Conservation (phyloP, 1,284 basidiomycete genomes). For the Ceratobasidium papillatum region DNA sequence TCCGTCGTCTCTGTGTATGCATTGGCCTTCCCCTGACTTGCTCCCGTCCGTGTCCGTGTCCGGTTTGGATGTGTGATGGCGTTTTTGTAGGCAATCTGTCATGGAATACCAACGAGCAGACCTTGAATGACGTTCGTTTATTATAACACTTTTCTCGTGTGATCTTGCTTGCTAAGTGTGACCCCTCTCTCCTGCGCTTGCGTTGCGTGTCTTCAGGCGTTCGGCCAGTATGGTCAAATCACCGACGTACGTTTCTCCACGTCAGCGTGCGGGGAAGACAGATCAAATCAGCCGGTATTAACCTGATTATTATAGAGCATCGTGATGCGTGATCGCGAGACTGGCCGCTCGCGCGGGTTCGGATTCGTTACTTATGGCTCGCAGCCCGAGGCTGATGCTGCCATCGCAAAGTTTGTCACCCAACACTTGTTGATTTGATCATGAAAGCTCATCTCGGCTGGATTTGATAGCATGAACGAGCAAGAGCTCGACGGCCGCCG, state of each 20-base stretch:
- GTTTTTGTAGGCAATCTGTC: slow-evolving; percentile 43
- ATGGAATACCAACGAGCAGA: slow-evolving; percentile 43
- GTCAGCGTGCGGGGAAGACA: not conserved
- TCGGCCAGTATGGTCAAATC: slow-evolving; percentile 32
- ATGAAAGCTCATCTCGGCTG: not conserved
- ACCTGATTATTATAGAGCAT: slow-evolving; percentile 64
- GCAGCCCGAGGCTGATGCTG: slow-evolving; percentile 87
- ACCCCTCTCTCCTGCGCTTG: not conserved
- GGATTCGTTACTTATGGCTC: slow-evolving; percentile 97
- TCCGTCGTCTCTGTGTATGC: slow-evolving; percentile 33
- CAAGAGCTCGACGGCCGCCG: slow-evolving; percentile 93
- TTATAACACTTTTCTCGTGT: not conserved
- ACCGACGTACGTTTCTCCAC: slow-evolving; percentile 32
- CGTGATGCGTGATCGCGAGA: slow-evolving; percentile 97
- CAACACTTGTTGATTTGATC: no score
- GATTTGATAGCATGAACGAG: slow-evolving; percentile 73
- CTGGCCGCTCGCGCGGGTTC: slow-evolving; percentile 95
- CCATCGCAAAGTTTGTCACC: slow-evolving; percentile 66
- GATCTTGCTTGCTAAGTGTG: slow-evolving; percentile 22
- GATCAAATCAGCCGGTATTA: not conserved
- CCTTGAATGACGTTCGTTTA: slow-evolving; percentile 19
- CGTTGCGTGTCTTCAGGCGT: not conserved
- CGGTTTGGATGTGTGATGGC: slow-evolving; percentile 12
- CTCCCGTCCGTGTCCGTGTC: slow-evolving; percentile 21
- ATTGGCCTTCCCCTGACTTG: slow-evolving; percentile 25